Percentiles rank a stretch among this genome's conserved stretches.
These are phyloP conservation scores for Crithidia fasciculata DNA, from an alignment of 208 protist genomes.

Conservation along the genomic window DNA sequence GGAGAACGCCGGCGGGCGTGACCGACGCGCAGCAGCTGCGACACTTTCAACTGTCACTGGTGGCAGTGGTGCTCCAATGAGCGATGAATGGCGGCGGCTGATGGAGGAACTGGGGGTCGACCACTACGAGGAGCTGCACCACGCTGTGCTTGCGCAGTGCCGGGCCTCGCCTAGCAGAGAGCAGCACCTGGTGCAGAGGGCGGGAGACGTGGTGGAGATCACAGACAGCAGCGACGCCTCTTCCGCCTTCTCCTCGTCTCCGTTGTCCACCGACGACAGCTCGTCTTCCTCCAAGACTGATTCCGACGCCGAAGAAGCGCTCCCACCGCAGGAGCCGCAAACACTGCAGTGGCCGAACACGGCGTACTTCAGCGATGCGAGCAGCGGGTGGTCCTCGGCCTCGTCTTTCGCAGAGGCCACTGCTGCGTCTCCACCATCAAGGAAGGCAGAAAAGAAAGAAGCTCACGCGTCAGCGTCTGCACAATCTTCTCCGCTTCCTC, in stretches of 20 bases:
- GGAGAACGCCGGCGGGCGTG: not conserved
- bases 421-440: not conserved
- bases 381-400: slow-evolving; percentile 26
- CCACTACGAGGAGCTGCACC: not conserved
- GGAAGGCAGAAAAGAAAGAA: not conserved
- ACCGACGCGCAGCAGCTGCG: not conserved
- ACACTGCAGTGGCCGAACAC: slow-evolving; percentile 26
- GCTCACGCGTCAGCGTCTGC: not conserved
- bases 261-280: not conserved
- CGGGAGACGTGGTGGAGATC: slow-evolving; percentile 25
- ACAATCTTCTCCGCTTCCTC: not conserved
- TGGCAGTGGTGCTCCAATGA: not conserved
- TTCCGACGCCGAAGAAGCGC: not conserved
- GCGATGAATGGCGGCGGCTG: slow-evolving; percentile 13
- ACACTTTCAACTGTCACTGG: not conserved
- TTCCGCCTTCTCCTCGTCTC: not conserved
- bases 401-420: slow-evolving; percentile 14
- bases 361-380: slow-evolving; percentile 34
- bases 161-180: not conserved
- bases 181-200: not conserved
- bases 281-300: not conserved
- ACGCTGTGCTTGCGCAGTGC: not conserved
- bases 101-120: slow-evolving; percentile 10
- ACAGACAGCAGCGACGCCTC: slow-evolving; percentile 19
- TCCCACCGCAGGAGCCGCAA: not conserved